Evolutionary conservation across 2,329 filamentous ascomycete genomes (phyloP).

Genomic region (Aschersonia sp.): DNA sequence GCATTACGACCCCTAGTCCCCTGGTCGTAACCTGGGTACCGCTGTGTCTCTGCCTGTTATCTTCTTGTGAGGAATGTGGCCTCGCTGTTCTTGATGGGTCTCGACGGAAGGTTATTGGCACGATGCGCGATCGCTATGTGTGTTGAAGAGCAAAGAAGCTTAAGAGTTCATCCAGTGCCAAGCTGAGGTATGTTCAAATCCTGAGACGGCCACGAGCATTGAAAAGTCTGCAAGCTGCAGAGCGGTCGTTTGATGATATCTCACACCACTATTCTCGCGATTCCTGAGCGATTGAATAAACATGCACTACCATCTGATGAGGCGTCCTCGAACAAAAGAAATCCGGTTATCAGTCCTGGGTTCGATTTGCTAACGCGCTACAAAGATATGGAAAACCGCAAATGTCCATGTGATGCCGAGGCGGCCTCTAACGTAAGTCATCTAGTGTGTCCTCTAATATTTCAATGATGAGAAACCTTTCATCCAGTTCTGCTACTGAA

Average conservation of each 20-base stretch:
- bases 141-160: no score
- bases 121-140: no score
- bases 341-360: not conserved
- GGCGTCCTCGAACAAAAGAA: not conserved
- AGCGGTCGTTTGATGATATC: constrained; percentile 33
- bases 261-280: constrained; percentile 47
- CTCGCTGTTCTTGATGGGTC: no score
- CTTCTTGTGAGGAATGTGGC: no score
- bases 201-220: not conserved
- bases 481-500: constrained; percentile 69
- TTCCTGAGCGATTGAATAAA: constrained; percentile 47
- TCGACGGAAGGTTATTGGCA: no score
- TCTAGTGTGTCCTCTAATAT: constrained; percentile 2
- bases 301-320: constrained; percentile 67
- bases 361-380: no score
- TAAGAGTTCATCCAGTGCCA: no score
- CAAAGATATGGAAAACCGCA: no score
- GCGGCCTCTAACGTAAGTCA: not conserved
- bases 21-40: no score
- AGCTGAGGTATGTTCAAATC: not conserved
- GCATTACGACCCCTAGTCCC: no score
- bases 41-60: no score
- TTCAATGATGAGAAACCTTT: constrained; percentile 48
- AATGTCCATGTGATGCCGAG: no score
- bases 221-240: not conserved